A percentile compares a stretch with the other conserved stretches of the same genome.
Conservation (phyloP, 768 basidiomycete species). For the Pleurotus eryngii region DNA sequence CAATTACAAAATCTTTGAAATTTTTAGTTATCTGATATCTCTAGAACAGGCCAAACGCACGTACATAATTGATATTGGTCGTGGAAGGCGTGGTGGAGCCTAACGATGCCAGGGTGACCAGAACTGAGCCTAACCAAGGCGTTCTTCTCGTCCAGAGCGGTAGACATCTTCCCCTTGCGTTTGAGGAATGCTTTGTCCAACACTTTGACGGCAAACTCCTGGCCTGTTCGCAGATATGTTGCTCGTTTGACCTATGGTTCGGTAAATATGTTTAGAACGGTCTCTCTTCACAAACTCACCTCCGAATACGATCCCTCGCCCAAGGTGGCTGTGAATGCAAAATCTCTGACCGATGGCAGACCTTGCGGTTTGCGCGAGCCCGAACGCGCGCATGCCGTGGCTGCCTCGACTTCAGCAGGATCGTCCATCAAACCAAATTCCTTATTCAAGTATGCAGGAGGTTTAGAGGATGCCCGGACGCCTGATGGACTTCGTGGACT, state of each 20-base stretch:
- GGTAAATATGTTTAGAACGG: constrained; percentile 1
- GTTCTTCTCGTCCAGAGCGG: constrained; percentile 79
- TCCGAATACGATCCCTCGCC: constrained; percentile 85
- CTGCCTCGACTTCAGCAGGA: constrained; percentile 15
- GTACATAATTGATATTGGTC: constrained; percentile 81
- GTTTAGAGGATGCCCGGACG: constrained; percentile 27
- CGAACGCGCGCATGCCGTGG: constrained; percentile 27
- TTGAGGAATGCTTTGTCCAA: constrained; percentile 82
- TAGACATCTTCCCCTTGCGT: constrained; percentile 72
- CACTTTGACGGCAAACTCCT: constrained; percentile 75
- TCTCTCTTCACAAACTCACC: constrained; percentile 37
- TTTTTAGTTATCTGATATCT: background rate
- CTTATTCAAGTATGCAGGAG: constrained; percentile 57
- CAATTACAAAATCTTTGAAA: constrained; percentile 69
- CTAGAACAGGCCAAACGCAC: constrained; percentile 24
- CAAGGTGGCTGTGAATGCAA: constrained; percentile 68
- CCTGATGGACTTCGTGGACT: constrained; percentile 44
- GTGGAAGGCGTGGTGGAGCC: constrained; percentile 81
- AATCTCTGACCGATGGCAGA: constrained; percentile 56
- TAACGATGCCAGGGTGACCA: constrained; percentile 79
- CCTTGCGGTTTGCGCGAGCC: constrained; percentile 38
- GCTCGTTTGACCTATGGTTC: constrained; percentile 53
- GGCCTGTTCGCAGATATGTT: constrained; percentile 49
- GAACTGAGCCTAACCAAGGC: constrained; percentile 70
- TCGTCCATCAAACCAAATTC: constrained; percentile 45